A percentile compares a stretch with the other conserved stretches of the same genome.
phyloP scores from a whole-genome alignment of 2,329 filamentous ascomycete species.

The Magnaporthiopsis incrustans region DNA sequence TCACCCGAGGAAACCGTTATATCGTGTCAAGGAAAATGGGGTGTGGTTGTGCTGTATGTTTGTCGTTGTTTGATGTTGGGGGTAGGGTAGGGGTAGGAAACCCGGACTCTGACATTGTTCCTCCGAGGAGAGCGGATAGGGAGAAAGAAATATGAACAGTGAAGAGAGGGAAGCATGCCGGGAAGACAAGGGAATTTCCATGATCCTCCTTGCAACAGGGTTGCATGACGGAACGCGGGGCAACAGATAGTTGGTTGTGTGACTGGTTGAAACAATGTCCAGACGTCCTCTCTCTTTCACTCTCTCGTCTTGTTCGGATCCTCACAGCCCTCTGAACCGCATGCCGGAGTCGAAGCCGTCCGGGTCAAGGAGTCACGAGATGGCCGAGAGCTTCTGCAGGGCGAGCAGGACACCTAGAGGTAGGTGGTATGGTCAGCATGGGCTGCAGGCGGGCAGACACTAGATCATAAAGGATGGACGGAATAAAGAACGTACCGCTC shows the following conservation, averaged over 20 bases:
- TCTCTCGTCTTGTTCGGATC: too few species aligned
- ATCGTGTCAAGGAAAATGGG: not conserved
- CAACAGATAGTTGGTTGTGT: too few species aligned
- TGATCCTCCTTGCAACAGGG: not conserved
- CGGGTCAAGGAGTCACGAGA: conserved; percentile 8
- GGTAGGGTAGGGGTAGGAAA: not conserved
- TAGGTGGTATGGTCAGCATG: not conserved
- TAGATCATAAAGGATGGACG: too few species aligned
- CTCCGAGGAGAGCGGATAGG: not conserved
- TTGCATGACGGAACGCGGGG: too few species aligned
- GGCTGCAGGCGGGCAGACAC: too few species aligned
- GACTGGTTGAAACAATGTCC: too few species aligned
- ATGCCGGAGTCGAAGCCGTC: conserved; percentile 3
- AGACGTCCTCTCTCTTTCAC: too few species aligned
- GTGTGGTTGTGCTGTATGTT: not conserved
- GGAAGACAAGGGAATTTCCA: too few species aligned
- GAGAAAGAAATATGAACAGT: not conserved
- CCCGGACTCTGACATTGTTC: not conserved
- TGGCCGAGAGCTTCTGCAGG: conserved; percentile 31
- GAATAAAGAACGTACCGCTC: conserved; percentile 55
- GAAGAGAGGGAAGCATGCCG: not conserved
- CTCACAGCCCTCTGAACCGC: conserved; percentile 3
- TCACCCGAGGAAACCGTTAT: not conserved
- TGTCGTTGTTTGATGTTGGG: not conserved
- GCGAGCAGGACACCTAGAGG: conserved; percentile 12